phyloP scores from a whole-genome alignment of 192 early-diverging fungal genomes.

The Coemansia guatemalensis region DNA sequence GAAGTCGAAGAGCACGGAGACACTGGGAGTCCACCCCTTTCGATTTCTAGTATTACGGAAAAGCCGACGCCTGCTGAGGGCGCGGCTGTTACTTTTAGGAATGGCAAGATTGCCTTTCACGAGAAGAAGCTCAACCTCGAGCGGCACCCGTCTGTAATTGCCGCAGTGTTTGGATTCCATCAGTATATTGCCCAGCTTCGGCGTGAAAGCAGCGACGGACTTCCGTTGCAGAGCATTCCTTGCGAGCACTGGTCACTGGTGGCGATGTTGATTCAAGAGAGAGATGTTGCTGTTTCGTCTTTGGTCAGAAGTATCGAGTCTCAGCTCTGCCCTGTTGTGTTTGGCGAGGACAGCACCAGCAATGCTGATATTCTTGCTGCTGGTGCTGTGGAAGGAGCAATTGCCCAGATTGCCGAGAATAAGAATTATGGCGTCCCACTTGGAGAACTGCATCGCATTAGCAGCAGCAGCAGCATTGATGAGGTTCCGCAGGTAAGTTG shows the following conservation, averaged over 20 bases:
- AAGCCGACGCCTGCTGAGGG: slow-evolving; percentile 1
- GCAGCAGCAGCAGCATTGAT: slow-evolving; percentile 10
- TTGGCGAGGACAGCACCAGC: slow-evolving; percentile 27
- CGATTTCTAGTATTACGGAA: neutral
- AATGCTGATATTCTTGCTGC: slow-evolving; percentile 33
- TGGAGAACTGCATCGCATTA: slow-evolving; percentile 13
- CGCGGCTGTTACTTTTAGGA: slow-evolving; percentile 26
- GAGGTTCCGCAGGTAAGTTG: slow-evolving; percentile 31
- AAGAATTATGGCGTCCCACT: slow-evolving; percentile 45
- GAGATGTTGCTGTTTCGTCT: slow-evolving; percentile 21
- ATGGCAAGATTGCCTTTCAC: slow-evolving; percentile 31
- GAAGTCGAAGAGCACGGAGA: neutral
- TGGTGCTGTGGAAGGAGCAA: slow-evolving; percentile 21
- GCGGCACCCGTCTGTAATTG: slow-evolving; percentile 43
- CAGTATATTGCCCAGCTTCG: slow-evolving; percentile 39
- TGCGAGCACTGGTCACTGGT: slow-evolving; percentile 32
- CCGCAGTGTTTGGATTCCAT: slow-evolving; percentile 43
- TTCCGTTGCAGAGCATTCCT: slow-evolving; percentile 31
- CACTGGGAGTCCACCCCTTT: neutral
- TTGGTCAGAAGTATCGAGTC: slow-evolving; percentile 35
- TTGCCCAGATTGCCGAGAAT: slow-evolving; percentile 31
- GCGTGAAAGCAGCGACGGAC: slow-evolving; percentile 7
- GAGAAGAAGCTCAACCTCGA: slow-evolving; percentile 47
- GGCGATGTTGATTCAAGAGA: slow-evolving; percentile 50
- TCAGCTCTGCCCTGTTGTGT: slow-evolving; percentile 47